A percentile compares a stretch with the other conserved stretches of the same genome.
Conservation (phyloP, 768 basidiomycete species). For the Hypholoma fasciculare region DNA sequence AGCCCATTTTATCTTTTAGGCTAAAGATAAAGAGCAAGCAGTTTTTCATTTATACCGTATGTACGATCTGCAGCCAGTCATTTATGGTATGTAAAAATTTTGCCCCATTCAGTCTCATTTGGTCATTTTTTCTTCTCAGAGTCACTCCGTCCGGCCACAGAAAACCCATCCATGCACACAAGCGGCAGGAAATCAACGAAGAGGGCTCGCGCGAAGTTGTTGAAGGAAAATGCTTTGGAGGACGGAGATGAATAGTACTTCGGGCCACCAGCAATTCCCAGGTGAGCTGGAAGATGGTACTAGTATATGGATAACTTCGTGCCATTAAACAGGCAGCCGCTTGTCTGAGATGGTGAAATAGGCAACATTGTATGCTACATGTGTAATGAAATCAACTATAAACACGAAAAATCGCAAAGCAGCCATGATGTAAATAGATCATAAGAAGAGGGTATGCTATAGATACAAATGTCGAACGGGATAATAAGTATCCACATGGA, state of each 20-base stretch:
- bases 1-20: conserved; percentile 30
- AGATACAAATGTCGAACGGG: conserved; percentile 1
- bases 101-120: neutral
- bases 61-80: conserved; percentile 69
- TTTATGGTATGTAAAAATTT: conserved; percentile 42
- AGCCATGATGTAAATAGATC: neutral
- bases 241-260: neutral
- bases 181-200: conserved; percentile 46
- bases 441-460: neutral
- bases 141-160: conserved; percentile 43
- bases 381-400: neutral
- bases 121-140: conserved; percentile 22
- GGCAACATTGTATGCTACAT: conserved; percentile 1
- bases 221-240: conserved; percentile 1
- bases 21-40: conserved; percentile 93
- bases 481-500: neutral
- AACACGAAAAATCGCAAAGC: neutral
- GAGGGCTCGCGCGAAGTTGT: conserved; percentile 18
- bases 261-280: too few relatives aligned
- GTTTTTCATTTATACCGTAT: conserved; percentile 83
- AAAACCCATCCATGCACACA: conserved; percentile 42
- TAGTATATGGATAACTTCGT: neutral
- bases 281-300: neutral
- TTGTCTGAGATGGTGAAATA: neutral
- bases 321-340: neutral